phyloP scores from a whole-genome alignment of 2,329 filamentous ascomycete species.

The Zymoseptoria passerinii region DNA sequence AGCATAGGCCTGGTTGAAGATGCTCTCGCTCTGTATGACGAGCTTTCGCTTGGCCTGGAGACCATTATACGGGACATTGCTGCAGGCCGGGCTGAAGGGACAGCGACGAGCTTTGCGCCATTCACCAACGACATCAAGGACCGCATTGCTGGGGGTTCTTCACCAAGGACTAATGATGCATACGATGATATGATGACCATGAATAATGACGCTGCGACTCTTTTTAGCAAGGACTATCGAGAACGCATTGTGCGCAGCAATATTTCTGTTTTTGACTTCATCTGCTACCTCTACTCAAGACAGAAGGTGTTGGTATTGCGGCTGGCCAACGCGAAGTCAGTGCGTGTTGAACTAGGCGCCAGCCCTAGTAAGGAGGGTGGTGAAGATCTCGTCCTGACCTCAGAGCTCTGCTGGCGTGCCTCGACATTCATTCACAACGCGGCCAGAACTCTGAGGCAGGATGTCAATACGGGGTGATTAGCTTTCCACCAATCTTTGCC shows the following conservation, averaged over 20 bases:
- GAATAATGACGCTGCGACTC: conserved; percentile 9
- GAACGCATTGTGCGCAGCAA: conserved; percentile 90
- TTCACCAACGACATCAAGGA: conserved; percentile 61
- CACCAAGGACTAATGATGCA: conserved; percentile 13
- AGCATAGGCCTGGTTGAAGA: conserved; percentile 94
- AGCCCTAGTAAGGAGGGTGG: conserved; percentile 27
- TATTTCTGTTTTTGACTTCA: conserved; percentile 92
- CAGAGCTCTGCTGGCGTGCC: conserved; percentile 75
- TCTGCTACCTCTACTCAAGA: conserved; percentile 84
- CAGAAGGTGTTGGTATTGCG: conserved; percentile 76
- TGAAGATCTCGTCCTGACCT: conserved; percentile 71
- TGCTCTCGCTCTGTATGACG: conserved; percentile 88
- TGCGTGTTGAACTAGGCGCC: conserved; percentile 34
- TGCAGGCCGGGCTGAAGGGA: conserved; percentile 51
- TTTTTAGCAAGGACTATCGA: conserved; percentile 65
- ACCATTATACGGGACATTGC: conserved; percentile 68
- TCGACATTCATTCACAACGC: conserved; percentile 77
- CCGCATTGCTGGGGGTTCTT: conserved; percentile 16
- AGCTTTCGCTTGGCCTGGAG: conserved; percentile 81
- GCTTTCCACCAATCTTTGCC: conserved; percentile 14
- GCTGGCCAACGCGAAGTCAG: conserved; percentile 58
- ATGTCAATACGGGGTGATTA: conserved; percentile 58
- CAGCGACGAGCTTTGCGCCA: conserved; percentile 62
- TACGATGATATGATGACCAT: conserved; percentile 9
- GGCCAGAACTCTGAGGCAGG: conserved; percentile 69